These are phyloP conservation scores for Starmera dryadoides DNA, from an alignment of 805 yeast genomes.

Conservation along the genomic window DNA sequence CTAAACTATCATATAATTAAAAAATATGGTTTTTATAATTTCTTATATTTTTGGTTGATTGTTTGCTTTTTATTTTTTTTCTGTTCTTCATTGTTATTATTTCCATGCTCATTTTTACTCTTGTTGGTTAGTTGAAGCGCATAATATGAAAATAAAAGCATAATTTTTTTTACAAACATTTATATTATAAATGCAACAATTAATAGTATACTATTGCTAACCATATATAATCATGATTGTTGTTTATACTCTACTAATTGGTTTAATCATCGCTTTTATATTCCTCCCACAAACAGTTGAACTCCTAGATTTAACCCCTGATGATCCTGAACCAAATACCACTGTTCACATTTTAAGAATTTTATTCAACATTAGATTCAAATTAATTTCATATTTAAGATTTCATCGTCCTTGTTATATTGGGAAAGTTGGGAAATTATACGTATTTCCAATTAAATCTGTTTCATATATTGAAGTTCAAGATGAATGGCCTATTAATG, in stretches of 20 bases:
- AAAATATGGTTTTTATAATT: too few species aligned
- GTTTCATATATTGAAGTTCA: conserved; percentile 5
- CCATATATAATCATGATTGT: background rate
- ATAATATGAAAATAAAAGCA: too few species aligned
- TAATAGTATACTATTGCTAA: too few species aligned
- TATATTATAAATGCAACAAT: too few species aligned
- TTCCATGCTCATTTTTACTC: background rate
- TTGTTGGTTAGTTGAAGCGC: too few species aligned
- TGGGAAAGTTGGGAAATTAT: conserved; percentile 6
- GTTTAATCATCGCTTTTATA: background rate
- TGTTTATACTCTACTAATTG: background rate
- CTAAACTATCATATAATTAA: too few species aligned
- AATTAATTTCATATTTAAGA: conserved; percentile 5
- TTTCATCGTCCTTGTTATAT: conserved; percentile 3
- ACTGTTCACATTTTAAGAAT: background rate
- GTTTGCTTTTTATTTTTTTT: background rate
- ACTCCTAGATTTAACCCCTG: background rate
- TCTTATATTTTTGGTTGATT: too few species aligned
- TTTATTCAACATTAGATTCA: conserved; percentile 9
- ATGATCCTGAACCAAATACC: background rate
- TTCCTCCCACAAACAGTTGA: background rate
- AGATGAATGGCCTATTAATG: conserved; percentile 13
- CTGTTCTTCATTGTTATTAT: background rate
- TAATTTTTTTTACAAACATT: too few species aligned
- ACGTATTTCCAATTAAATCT: conserved; percentile 15